Conservation (phyloP, 163 green algal species). For the Coccomyxa subellipsoidea region DNA sequence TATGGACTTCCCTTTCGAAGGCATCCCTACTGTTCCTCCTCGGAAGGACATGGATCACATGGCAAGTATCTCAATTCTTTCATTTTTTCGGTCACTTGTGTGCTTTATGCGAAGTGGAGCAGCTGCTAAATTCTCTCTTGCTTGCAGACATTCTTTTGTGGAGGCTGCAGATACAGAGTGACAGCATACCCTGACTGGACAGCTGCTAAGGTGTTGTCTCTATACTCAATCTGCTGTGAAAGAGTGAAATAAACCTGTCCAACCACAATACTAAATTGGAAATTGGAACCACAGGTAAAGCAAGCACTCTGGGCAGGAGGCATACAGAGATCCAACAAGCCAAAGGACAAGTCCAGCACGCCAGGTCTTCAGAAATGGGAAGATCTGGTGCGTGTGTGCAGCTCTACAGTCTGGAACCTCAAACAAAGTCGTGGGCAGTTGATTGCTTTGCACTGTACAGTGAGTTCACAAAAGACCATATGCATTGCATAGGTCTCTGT, state of each 20-base stretch:
- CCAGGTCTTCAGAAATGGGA: conserved; percentile 73
- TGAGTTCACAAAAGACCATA: too few species aligned
- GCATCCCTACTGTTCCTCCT: conserved; percentile 85
- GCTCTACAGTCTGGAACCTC: too few species aligned
- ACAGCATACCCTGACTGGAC: conserved; percentile 78
- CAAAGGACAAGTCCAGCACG: conserved; percentile 57
- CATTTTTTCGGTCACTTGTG: too few species aligned
- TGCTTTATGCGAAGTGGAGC: too few species aligned
- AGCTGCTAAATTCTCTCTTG: not conserved
- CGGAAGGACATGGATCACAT: conserved; percentile 87
- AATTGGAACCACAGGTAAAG: conserved; percentile 60
- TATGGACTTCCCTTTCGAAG: conserved; percentile 91
- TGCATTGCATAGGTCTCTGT: too few species aligned
- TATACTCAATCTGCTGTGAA: too few species aligned
- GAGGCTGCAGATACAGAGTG: conserved; percentile 86
- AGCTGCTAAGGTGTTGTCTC: conserved; percentile 51
- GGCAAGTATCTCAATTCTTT: conserved; percentile 26
- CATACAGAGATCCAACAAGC: conserved; percentile 81
- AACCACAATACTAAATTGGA: too few species aligned
- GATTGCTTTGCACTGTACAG: too few species aligned
- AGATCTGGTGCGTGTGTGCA: conserved; percentile 78
- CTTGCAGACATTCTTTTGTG: conserved; percentile 82
- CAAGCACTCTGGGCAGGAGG: conserved; percentile 79
- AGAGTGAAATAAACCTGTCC: too few species aligned
- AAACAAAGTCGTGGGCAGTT: too few species aligned